Evolutionary conservation across 202 grass and related monocot species (phyloP).

Genomic region (Brachypodium distachyon): DNA sequence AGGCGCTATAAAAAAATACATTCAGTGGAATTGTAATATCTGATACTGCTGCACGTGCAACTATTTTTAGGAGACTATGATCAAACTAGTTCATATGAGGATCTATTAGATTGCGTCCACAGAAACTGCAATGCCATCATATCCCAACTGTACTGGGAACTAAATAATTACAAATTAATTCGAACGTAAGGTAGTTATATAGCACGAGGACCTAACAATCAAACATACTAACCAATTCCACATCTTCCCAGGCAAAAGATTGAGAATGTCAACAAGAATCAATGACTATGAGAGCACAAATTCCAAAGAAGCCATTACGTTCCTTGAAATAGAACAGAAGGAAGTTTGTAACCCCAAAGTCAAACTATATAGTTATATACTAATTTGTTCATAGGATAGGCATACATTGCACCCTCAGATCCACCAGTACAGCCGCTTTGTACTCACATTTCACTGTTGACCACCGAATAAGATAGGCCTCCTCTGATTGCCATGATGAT

Average conservation of each 20-base stretch:
- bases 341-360: not conserved
- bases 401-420: too few relatives aligned
- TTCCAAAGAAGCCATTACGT: not conserved
- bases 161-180: too few relatives aligned
- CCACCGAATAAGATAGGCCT: too few relatives aligned
- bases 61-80: not conserved
- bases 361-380: not conserved
- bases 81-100: not conserved
- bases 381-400: too few relatives aligned
- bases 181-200: not conserved
- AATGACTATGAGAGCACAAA: not conserved
- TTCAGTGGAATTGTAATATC: not conserved
- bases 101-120: not conserved
- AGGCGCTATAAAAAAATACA: not conserved
- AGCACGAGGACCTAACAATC: not conserved
- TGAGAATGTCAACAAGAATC: not conserved
- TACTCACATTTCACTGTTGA: too few relatives aligned
- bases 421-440: too few relatives aligned
- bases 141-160: too few relatives aligned
- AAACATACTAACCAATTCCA: not conserved
- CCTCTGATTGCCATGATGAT: too few relatives aligned
- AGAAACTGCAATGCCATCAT: too few relatives aligned
- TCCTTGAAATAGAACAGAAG: not conserved
- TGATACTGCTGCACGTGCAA: not conserved
- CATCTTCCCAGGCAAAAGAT: not conserved